These are phyloP conservation scores for Phytopythium delawarense DNA, from an alignment of 352 stramenopile species.

Conservation along the genomic window DNA sequence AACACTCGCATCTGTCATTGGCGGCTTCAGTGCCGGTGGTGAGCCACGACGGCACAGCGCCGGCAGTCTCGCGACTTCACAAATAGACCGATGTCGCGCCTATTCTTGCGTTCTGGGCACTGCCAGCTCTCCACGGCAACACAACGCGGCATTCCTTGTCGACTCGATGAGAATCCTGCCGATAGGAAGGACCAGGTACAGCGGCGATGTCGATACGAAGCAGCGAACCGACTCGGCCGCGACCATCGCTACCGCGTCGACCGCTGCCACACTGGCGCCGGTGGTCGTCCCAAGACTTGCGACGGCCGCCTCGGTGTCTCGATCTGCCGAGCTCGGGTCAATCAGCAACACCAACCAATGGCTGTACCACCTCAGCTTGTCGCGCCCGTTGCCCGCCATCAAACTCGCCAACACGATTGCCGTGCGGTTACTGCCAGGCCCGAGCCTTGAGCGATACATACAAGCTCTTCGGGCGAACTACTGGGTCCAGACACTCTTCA, in stretches of 20 bases:
- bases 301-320: neutral
- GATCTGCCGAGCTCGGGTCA: neutral
- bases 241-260: neutral
- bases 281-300: neutral
- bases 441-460: neutral
- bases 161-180: neutral
- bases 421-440: neutral
- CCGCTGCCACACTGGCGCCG: neutral
- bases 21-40: no score
- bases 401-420: constrained; percentile 4
- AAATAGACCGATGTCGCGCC: neutral
- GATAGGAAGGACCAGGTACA: neutral
- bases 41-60: no score
- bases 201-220: neutral
- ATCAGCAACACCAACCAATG: neutral
- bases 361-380: constrained; percentile 2
- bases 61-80: neutral
- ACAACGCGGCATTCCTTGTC: neutral
- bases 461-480: neutral
- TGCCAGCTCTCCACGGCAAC: no score
- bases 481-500: constrained; percentile 7
- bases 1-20: no score
- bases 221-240: neutral
- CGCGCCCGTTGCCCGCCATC: neutral
- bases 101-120: no score